Evolutionary conservation across 805 yeast species (phyloP).

Genomic region (Candida incommunis): DNA sequence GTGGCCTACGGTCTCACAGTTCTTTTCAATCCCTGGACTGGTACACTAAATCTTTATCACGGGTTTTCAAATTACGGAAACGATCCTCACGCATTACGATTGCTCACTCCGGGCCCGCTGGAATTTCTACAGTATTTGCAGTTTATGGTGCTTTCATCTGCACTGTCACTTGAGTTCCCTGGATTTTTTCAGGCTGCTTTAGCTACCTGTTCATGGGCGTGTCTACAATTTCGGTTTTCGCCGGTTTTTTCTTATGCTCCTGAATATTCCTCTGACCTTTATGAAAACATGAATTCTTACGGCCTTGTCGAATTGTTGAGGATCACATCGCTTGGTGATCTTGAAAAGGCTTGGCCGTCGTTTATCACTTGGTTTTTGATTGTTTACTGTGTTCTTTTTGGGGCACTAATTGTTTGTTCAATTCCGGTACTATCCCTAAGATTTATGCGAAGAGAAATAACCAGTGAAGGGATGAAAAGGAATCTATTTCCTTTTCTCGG

Average conservation of each 20-base stretch:
- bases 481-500: slow-evolving; percentile 12
- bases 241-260: slow-evolving; percentile 5
- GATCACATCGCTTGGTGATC: neutral
- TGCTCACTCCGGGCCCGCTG: slow-evolving; percentile 35
- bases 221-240: slow-evolving; percentile 25
- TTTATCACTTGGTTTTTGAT: slow-evolving; percentile 20
- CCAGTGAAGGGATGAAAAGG: slow-evolving; percentile 10
- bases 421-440: slow-evolving; percentile 6
- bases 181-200: slow-evolving; percentile 47
- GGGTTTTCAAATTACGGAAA: slow-evolving; percentile 46
- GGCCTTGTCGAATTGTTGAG: neutral
- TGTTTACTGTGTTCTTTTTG: slow-evolving; percentile 11
- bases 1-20: slow-evolving; percentile 23
- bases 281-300: neutral
- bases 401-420: slow-evolving; percentile 6
- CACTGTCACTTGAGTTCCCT: slow-evolving; percentile 42
- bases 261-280: slow-evolving; percentile 6
- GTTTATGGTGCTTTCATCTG: slow-evolving; percentile 43
- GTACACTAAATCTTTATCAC: slow-evolving; percentile 33
- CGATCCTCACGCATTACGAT: slow-evolving; percentile 37
- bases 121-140: slow-evolving; percentile 42
- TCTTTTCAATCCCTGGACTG: slow-evolving; percentile 44
- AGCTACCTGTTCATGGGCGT: slow-evolving; percentile 39
- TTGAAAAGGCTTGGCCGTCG: slow-evolving; percentile 18
- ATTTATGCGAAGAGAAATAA: slow-evolving; percentile 6